Conservation (phyloP, 2,329 filamentous ascomycete species). For the Amphichorda felina region DNA sequence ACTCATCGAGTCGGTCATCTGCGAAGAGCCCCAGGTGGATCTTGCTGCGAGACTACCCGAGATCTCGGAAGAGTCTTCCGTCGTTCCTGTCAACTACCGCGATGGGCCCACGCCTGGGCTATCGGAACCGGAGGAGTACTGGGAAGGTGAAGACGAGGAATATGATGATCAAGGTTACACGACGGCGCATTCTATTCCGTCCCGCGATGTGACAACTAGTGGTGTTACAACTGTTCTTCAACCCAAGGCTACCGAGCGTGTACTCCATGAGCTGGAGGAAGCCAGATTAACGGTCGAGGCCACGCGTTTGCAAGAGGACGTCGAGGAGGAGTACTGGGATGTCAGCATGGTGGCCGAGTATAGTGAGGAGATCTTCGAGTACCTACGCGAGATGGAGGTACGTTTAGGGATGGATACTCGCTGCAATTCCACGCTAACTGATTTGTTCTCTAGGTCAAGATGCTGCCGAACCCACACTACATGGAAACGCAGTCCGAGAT, state of each 20-base stretch:
- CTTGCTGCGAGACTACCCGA: slow-evolving; percentile 15
- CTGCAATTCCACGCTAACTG: slow-evolving; percentile 5
- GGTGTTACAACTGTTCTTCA: slow-evolving; percentile 50
- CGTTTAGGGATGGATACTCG: slow-evolving; percentile 11
- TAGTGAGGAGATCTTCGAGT: slow-evolving; percentile 86
- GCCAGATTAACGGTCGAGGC: slow-evolving; percentile 57
- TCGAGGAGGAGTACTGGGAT: slow-evolving; percentile 84
- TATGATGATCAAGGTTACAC: slow-evolving; percentile 55
- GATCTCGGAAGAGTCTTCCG: slow-evolving; percentile 16
- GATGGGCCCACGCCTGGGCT: slow-evolving; percentile 14
- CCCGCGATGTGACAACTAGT: slow-evolving; percentile 48
- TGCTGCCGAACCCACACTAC: slow-evolving; percentile 84
- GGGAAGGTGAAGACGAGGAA: slow-evolving; percentile 71
- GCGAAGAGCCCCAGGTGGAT: slow-evolving; percentile 11
- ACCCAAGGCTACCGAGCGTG: slow-evolving; percentile 58
- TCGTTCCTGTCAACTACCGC: slow-evolving; percentile 10
- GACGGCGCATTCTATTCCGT: slow-evolving; percentile 64
- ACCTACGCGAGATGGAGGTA: slow-evolving; percentile 85
- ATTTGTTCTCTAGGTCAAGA: slow-evolving; percentile 41
- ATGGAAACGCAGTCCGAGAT: slow-evolving; percentile 98
- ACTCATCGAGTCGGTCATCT: background rate
- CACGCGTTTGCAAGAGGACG: slow-evolving; percentile 56
- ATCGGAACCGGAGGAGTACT: slow-evolving; percentile 53
- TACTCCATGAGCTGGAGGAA: slow-evolving; percentile 59
- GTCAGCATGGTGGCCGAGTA: slow-evolving; percentile 98